These are phyloP conservation scores for Penicillium sp. DNA, from an alignment of 2,329 filamentous ascomycete genomes.

Conservation along the genomic window DNA sequence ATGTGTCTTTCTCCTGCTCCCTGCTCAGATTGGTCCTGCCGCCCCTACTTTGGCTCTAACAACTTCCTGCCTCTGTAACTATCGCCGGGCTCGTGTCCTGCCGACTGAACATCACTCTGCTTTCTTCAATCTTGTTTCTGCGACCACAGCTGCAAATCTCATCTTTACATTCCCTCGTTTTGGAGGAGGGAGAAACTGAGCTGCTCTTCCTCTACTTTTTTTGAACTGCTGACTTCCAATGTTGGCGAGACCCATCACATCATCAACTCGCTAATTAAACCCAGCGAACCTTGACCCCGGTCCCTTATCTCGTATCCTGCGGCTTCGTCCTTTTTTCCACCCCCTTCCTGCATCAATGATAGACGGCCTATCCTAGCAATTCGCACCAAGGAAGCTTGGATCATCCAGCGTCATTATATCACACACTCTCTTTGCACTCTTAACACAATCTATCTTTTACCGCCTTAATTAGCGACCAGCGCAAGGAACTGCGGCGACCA, in stretches of 20 bases:
- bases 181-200: slow-evolving; percentile 25
- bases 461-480: background rate
- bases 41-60: slow-evolving; percentile 24
- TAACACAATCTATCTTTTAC: background rate
- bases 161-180: slow-evolving; percentile 23
- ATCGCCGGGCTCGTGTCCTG: slow-evolving; percentile 27
- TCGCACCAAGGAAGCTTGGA: slow-evolving; percentile 23
- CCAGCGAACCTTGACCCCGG: slow-evolving; percentile 16
- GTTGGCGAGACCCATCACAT: slow-evolving; percentile 25
- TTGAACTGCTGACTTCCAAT: slow-evolving; percentile 11
- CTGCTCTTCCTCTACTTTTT: slow-evolving; percentile 12
- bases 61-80: slow-evolving; percentile 22
- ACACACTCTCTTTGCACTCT: background rate
- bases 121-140: slow-evolving; percentile 21
- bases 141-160: slow-evolving; percentile 26
- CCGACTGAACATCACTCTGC: slow-evolving; percentile 24
- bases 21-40: slow-evolving; percentile 36
- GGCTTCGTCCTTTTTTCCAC: slow-evolving; percentile 17
- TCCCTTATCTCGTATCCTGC: slow-evolving; percentile 23
- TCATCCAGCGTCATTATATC: slow-evolving; percentile 20
- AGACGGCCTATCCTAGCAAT: slow-evolving; percentile 19
- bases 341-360: slow-evolving; percentile 20
- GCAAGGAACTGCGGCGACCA: slow-evolving; percentile 1
- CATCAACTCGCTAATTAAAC: slow-evolving; percentile 19
- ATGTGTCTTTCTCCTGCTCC: slow-evolving; percentile 23